phyloP scores from a whole-genome alignment of 2,329 filamentous ascomycete species.

The Lojkania enalia region DNA sequence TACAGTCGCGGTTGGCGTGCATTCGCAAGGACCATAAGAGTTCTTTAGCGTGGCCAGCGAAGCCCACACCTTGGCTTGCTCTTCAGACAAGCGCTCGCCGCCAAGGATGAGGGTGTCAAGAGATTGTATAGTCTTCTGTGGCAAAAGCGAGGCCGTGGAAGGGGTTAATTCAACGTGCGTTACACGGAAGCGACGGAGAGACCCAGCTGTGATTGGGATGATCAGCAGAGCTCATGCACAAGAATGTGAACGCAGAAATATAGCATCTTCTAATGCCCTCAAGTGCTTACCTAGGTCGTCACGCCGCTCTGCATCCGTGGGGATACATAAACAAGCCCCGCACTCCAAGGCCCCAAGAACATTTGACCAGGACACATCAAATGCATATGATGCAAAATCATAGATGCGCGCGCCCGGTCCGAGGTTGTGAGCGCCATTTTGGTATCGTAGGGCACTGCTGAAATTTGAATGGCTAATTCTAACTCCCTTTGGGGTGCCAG shows the following conservation, averaged over 20 bases:
- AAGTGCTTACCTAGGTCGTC: not conserved
- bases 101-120: constrained; percentile 3
- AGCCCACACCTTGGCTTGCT: constrained; percentile 4
- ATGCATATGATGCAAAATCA: constrained; percentile 1
- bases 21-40: constrained; percentile 9
- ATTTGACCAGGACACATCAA: not conserved
- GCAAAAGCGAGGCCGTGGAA: constrained; percentile 1
- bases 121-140: constrained; percentile 3
- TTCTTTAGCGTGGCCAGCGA: not conserved
- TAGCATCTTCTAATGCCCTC: not conserved
- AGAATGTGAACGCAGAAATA: not conserved
- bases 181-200: constrained; percentile 1
- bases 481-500: constrained; percentile 63
- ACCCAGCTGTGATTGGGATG: not conserved
- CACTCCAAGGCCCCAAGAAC: not conserved
- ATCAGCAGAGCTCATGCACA: not conserved
- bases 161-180: constrained; percentile 4
- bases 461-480: not conserved
- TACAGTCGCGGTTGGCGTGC: constrained; percentile 3
- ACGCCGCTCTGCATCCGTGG: not conserved
- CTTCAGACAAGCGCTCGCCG: constrained; percentile 1
- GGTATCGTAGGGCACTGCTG: not conserved
- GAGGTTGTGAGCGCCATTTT: not conserved
- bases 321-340: not conserved
- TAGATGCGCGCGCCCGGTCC: not conserved